Base-by-base conservation (phyloP, 2,329 filamentous ascomycete genomes). In the Aspergillus sp. region DNA sequence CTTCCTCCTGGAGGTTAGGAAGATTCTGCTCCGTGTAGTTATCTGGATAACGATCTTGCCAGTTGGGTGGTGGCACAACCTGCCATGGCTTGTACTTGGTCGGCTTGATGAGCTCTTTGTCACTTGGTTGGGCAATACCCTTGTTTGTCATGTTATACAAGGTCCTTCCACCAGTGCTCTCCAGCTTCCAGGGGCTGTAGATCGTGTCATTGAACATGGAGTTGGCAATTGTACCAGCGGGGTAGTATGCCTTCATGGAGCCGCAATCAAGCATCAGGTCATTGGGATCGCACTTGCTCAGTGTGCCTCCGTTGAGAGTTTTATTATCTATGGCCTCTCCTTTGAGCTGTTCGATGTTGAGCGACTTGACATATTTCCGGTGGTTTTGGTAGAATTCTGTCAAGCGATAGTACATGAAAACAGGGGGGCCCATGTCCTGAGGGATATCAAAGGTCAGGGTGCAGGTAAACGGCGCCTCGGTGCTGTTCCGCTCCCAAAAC, bases 331-430 rank as follows among this genome's bases (percentile, higher is more conserved):
- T 77, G 7, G 75, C 76, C 5, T 81, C 73, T 36, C 90, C 93
- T 53, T 85, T 86, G 41, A 98, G 75, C 68, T 98, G 93, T 40
- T 86, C 76, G 45, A 84, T 77, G 60, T 90, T 86, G 58, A 95
- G 86, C 1, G 88, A 95, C 62, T 89, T 87, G 48, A 96, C 93
- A 56, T 98, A 98, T 67, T 91, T 85, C 53, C 93, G 86, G 65
- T 98, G 93, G 65, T 98, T 98, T 69, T 98, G 93, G 73, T 97
- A 97, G 72, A 98, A 98, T 70, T 97, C 95, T 45, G 89, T 91
- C 51, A 98, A 82, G 56, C 86, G 86, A 69, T 98, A 98, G 74
- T 96, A 98, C 67, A 97, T 82, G 48, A 91, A 79, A 7, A 98
- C 87, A 0, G 91, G 90, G 1, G 90, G 81, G 3, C 78, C 76